Evolutionary conservation across 2,329 filamentous ascomycete genomes (phyloP), one percentile per base, ranked within the genome.

Genomic region (Teratosphaeria epicoccoides): DNA sequence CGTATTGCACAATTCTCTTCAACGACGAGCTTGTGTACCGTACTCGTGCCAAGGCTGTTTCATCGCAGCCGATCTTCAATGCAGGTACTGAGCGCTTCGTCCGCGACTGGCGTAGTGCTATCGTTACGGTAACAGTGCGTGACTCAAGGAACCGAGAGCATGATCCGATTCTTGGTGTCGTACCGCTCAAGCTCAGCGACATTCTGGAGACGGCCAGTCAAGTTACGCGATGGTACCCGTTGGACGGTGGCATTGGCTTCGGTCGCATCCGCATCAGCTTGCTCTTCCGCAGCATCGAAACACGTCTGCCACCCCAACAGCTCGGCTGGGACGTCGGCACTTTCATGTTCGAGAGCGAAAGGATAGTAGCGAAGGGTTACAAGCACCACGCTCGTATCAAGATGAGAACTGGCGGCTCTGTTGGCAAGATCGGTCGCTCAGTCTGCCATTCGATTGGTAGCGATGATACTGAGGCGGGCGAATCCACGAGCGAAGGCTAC

Each of bases 281-380:
- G 2, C 77, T 97, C 2, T 95, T 96, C 79, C 84, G 91, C 24
- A 90, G 87, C 24, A 81, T 96, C 43, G 90, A 95, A 67, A 85
- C 91, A 49, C 82, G 82, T 45, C 76, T 97, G 1, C 90, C 90
- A n/a, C 86, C 86, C 0, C 73, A 83, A 40, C 85, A 95, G 69
- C 78, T 96, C 4, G 89, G 91, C 9, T 97, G 91, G 87, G 88
- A 96, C 55, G 87, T 97, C 43, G 93, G 93, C 29, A 95, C 91
- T 0, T 95, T 97, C 63, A 85, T 95, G 63, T 94, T 97, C 65
- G 72, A 79, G 0, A 88, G 84, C 0, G 77, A 88, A 47, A 77
- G 75, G 14, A 82, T 97, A 46, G 77, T 78, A 0, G 81, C 85
- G 0, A 71, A 76, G 12, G 77, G 76, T 46, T 89, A 85, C 61